phyloP scores from a whole-genome alignment of 2,329 filamentous ascomycete genomes.

The Fusarium sp. region DNA sequence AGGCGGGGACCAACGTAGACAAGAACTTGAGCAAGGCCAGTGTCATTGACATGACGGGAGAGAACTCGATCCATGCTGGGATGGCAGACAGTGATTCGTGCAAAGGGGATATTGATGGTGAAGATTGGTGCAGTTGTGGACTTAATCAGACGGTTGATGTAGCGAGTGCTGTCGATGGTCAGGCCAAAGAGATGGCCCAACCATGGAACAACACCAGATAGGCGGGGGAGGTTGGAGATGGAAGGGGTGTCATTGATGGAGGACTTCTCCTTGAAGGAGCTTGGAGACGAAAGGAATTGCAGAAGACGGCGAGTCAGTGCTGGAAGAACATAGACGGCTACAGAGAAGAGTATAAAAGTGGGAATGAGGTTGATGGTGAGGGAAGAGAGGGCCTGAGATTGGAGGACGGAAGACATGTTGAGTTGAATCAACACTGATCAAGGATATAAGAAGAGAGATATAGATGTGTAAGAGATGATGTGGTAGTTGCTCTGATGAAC shows the following conservation, averaged over 20 bases:
- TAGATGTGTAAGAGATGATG: background rate
- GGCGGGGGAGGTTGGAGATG: conserved; percentile 34
- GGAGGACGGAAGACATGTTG: background rate
- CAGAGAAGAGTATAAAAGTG: background rate
- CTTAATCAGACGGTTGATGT: conserved; percentile 40
- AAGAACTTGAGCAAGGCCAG: conserved; percentile 45
- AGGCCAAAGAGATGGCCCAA: conserved; percentile 41
- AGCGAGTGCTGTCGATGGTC: conserved; percentile 38
- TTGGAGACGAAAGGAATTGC: background rate
- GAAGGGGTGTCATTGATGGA: conserved; percentile 5
- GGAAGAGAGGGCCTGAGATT: background rate
- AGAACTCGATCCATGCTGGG: conserved; percentile 43
- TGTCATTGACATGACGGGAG: conserved; percentile 42
- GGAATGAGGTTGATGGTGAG: conserved; percentile 19
- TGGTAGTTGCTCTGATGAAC: background rate
- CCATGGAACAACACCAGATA: conserved; percentile 36
- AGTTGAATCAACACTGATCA: background rate
- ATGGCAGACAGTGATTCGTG: conserved; percentile 40
- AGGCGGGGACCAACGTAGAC: conserved; percentile 43
- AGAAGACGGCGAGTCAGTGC: conserved; percentile 1
- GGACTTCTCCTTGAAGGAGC: conserved; percentile 9
- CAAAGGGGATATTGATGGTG: conserved; percentile 45
- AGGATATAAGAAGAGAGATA: background rate
- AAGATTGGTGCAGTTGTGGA: conserved; percentile 38
- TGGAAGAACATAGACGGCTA: conserved; percentile 11